Evolutionary conservation across 2,329 filamentous ascomycete species (phyloP), one percentile per base, ranked within the genome.

Genomic region (Apiospora kogelbergensis): DNA sequence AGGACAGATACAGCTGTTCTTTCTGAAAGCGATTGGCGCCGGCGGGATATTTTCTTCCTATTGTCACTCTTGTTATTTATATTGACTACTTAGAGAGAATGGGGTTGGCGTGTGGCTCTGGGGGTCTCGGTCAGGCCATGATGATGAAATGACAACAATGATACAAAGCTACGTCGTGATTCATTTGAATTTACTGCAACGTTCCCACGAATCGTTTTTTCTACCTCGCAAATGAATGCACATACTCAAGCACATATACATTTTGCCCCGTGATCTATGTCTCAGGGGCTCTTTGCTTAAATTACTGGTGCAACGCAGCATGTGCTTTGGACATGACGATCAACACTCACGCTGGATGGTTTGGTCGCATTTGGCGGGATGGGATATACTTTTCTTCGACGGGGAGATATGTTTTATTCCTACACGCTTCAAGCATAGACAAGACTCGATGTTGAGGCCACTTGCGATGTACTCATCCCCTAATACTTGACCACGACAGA

Each of bases 141-240:
- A 57, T 37, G 48, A 60, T 37, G 53, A 60, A 60, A 60, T 60
- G 53, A 60, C 53, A 60, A 37, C 42, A 45, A 45, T 37, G 53
- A 60, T 60, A 60, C 53, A 60, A 37, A 37, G 20, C 53, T 37
- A 60, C 30, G 53, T 30, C 53, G 53, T 30, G 53, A 45, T n/a
- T 53, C n/a, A 10, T 57, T 26, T n/a, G 10, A 10, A 20, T 17
- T 10, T 57, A 15, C 24, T 57, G 48, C 48, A 15, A 30, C 48
- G 48, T 60, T 37, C 37, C 37, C 9, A 3, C 53, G 53, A 26
- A 60, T 37, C 37, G 30, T 60, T 37, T 37, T 33, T n/a, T n/a
- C 22, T 37, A 60, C 53, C 48, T 22, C 11, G 17, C 17, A 20
- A 57, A 22, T 17, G 26, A 60, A 60, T 60, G 37, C 10, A 22